Evolutionary conservation across 345 rosid species (phyloP), one percentile per base, ranked within the genome.

Genomic region (Carallia pectinifolia): DNA sequence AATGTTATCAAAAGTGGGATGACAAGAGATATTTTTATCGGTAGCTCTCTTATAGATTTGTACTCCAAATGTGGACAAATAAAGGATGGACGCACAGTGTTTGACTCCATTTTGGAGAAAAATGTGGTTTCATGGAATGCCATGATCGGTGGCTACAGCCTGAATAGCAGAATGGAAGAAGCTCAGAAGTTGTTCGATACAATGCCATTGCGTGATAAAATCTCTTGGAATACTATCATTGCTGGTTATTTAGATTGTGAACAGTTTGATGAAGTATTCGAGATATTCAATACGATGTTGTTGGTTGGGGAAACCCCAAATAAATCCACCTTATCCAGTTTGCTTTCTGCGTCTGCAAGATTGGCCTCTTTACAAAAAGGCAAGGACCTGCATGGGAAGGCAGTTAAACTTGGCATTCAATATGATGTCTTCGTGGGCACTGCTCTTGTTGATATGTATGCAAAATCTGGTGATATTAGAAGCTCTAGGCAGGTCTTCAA

Each of bases 381-480:
- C 48, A 86, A 76, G 84, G 62, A 77, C 69, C 67, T 86, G 18
- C 93, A 88, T 74, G 90, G 84, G 5, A 84, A 88, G 70, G 56
- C 74, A 36, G 60, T 83, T 61, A 88, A 85, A 73, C 76, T 79
- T 29, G 86, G 82, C 7, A 61, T 79, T 18, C 71, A 76, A 54
- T 29, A 64, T 18, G 84, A 85, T 59, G 63, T 81, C 39, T 83
- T 73, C 48, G 71, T 86, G 23, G 86, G 84, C 59, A 84, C 93
- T 60, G 86, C 90, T 36, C 83, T 88, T 36, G 71, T 77, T 50
- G 85, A 84, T 66, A 85, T 80, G 89, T 88, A 88, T 68, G 88
- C 93, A 53, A 88, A 86, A 77, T 83, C 81, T 30, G 93, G 89
- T 61, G 87, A 86, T 72, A 72, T 88, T 37, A 75, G 74, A 62